Base-by-base conservation (phyloP, 2,329 filamentous ascomycete species). In the Talaromyces verruculosus region DNA sequence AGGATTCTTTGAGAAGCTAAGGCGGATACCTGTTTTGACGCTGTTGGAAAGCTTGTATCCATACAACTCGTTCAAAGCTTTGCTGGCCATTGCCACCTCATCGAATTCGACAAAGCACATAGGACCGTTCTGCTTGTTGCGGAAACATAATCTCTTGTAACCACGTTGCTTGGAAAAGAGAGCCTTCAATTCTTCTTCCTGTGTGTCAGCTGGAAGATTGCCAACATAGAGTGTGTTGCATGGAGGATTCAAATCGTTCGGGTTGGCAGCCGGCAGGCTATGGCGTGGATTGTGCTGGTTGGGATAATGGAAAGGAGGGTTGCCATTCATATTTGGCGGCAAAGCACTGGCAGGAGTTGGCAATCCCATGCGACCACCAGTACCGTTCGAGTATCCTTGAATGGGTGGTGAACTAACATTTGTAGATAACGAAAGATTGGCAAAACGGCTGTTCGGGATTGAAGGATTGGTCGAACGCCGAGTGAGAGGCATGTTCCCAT, bases 81-180 rank as follows among this genome's bases (percentile, higher is more conserved):
- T 96, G 49, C 94, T 97, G 0, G 95, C 94, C 73, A 92, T 94
- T 1, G 91, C 91, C 11, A 96, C 85, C 72, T 97, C 93, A 73
- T 98, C 94, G 72, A 98, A 99, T 78, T 99, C 95, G 43, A 99
- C 95, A 77, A 98, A 98, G 76, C 95, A 98, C 93, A 98, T 98
- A 1, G 94, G 94, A 0, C 94, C 94, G 72, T 97, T 97, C 70
- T 91, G 88, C 82, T 98, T 98, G 63, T 93, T 96, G 39, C 94
- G 87, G 83, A 97, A 97, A 75, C 93, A 97, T 7, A 99, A 87
- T 33, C 95, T 87, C 80, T 96, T 98, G 82, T 97, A 99, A 3
- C 95, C 95, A 58, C 93, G 89, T 77, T 96, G 92, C 79, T 93
- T 94, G 30, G 90, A 93, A 75, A 99, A 99, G 74, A 97, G 86